These are phyloP conservation scores for Penicillium frequentans DNA, from an alignment of 2,329 filamentous ascomycete genomes.

Conservation along the genomic window DNA sequence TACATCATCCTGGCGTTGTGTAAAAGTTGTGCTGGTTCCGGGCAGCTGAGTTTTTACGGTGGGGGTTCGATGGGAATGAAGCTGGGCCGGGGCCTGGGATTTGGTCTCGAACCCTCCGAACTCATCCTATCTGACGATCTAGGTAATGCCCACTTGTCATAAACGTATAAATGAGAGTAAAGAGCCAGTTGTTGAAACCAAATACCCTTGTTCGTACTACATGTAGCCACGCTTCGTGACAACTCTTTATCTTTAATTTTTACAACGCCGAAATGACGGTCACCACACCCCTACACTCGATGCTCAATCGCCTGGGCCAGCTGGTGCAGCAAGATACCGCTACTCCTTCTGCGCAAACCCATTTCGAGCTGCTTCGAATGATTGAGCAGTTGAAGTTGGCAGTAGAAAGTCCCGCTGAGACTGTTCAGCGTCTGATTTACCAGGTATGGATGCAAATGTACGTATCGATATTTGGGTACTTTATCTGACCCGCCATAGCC, in stretches of 20 bases:
- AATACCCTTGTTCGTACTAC: not conserved
- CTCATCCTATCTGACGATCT: not conserved
- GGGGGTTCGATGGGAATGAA: not conserved
- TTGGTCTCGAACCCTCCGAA: not conserved
- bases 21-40: not conserved
- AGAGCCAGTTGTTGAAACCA: not conserved
- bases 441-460: constrained; percentile 24
- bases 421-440: constrained; percentile 33
- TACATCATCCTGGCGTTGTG: not conserved
- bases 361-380: constrained; percentile 28
- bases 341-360: constrained; percentile 20
- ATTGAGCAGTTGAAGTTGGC: constrained; percentile 29
- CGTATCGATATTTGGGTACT: not conserved
- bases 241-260: too few relatives aligned
- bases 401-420: constrained; percentile 34
- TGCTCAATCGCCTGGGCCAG: constrained; percentile 15
- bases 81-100: not conserved
- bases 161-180: not conserved
- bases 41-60: not conserved
- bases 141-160: not conserved
- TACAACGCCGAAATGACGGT: constrained; percentile 15
- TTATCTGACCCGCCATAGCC: constrained; percentile 23
- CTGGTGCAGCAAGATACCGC: constrained; percentile 18
- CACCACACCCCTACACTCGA: constrained; percentile 10
- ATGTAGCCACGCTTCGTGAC: not conserved